Evolutionary conservation across 306 rosid genomes (phyloP).

Genomic region (Sphenostylis stenocarpa): DNA sequence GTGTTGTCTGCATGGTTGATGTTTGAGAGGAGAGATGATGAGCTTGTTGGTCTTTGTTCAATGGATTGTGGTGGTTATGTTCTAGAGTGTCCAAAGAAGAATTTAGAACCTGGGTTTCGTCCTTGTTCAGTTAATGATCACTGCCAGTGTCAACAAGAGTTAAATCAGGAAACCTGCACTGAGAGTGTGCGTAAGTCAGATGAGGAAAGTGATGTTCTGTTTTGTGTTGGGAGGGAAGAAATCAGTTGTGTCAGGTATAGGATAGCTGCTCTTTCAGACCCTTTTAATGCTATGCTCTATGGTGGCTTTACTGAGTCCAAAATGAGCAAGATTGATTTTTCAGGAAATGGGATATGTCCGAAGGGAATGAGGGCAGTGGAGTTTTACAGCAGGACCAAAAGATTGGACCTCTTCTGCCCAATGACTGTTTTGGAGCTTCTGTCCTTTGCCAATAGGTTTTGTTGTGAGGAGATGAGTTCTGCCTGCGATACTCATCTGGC

Average conservation of each 20-base stretch:
- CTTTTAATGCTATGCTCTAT: constrained; percentile 70
- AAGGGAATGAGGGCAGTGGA: constrained; percentile 72
- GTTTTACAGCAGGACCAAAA: constrained; percentile 66
- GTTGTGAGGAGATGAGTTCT: constrained; percentile 75
- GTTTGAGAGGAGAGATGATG: constrained; percentile 80
- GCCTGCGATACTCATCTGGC: constrained; percentile 70
- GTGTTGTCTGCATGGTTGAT: constrained; percentile 79
- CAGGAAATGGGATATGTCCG: constrained; percentile 59
- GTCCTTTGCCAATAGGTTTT: constrained; percentile 72
- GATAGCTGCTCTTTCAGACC: constrained; percentile 65
- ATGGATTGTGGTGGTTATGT: constrained; percentile 67
- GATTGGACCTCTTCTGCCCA: constrained; percentile 55
- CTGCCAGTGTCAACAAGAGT: constrained; percentile 53
- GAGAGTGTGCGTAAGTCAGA: constrained; percentile 33
- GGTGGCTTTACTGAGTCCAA: constrained; percentile 69
- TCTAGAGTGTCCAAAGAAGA: constrained; percentile 76
- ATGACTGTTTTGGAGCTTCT: constrained; percentile 66
- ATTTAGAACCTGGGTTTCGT: constrained; percentile 54
- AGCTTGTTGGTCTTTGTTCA: constrained; percentile 55
- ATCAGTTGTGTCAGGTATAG: constrained; percentile 53
- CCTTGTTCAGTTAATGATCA: constrained; percentile 37
- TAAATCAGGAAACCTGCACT: constrained; percentile 26
- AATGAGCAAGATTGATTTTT: constrained; percentile 55
- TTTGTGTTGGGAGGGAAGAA: constrained; percentile 57
- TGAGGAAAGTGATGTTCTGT: constrained; percentile 58